Evolutionary conservation across 2,329 filamentous ascomycete genomes (phyloP).

Genomic region (Venturia carpophila): DNA sequence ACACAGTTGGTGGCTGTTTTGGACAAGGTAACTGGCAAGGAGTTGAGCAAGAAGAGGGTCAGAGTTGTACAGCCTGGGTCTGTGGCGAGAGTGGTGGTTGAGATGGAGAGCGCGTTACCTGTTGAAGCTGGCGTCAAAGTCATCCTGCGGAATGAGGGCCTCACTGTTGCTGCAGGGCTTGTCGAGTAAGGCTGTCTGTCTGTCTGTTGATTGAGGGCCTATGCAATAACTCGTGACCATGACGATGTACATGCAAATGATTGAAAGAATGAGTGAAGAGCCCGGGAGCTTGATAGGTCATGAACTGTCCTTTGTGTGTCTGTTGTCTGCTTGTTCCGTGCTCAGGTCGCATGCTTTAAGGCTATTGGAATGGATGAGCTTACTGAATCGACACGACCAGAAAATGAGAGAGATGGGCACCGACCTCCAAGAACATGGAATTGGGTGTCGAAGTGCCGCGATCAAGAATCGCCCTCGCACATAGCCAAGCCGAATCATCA

Average conservation of each 20-base stretch:
- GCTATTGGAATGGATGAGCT: too few relatives aligned
- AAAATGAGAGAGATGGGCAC: too few relatives aligned
- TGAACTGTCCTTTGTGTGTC: too few relatives aligned
- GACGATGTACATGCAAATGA: too few relatives aligned
- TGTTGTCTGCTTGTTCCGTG: too few relatives aligned
- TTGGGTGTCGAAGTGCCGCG: neutral
- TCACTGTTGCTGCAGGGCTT: conserved; percentile 80
- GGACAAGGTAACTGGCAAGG: conserved; percentile 69
- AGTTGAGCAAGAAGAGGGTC: conserved; percentile 68
- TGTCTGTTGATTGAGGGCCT: neutral
- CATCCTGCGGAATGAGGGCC: conserved; percentile 70
- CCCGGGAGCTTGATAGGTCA: too few relatives aligned
- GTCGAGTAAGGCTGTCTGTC: conserved; percentile 46
- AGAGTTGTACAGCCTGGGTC: conserved; percentile 72
- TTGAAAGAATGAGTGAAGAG: too few relatives aligned
- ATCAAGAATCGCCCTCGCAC: neutral
- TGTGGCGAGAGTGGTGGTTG: conserved; percentile 65
- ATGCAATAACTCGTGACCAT: too few relatives aligned
- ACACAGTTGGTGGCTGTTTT: conserved; percentile 62
- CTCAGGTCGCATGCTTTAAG: too few relatives aligned
- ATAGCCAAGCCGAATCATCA: neutral
- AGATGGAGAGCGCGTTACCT: conserved; percentile 57
- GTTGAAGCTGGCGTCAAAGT: conserved; percentile 73
- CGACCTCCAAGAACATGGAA: too few relatives aligned
- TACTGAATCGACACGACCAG: too few relatives aligned